Base-by-base conservation (phyloP, 768 basidiomycete species). In the Lactarius sp. region DNA sequence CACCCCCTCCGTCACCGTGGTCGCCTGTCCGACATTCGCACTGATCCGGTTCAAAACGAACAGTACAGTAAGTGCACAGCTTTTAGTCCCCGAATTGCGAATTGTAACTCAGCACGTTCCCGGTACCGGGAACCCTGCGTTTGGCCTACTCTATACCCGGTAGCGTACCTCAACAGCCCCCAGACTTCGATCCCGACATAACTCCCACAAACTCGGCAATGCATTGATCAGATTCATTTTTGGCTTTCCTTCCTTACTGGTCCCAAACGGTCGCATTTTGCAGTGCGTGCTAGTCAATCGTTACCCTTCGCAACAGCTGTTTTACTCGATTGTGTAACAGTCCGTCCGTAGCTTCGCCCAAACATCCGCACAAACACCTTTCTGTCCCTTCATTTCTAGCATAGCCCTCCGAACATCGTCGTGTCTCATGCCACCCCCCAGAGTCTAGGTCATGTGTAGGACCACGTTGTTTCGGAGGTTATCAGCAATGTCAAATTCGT, bases 401-500 rank as follows among this genome's bases (percentile, higher is more conserved):
- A 44, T 20, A 37, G 53, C 47, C 37, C 52, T 50, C 49, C 63
- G 63, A 52, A 42, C 63, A 46, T 60, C 59, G 54, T 60, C 64
- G 33, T 56, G 34, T 65, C 59, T 51, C 63, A 64, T 53, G 41
- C 46, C 31, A 34, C 27, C 52, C 42, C 41, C 51, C 42, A 22
- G 46, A 44, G 6, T 47, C 62, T 20, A 42, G 55, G 39, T 59
- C 58, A 59, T 59, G 57, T 10, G 46, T 52, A 49, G 39, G 37
- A 16, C 57, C 62, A 59, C 62, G 50, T 59, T 64, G 52, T 59
- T 53, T 53, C 62, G 62, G 62, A 64, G 46, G 62, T 52, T 56
- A 31, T 56, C 59, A 56, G 6, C 41, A 49, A 56, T 60, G 64
- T 65, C 64, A 65, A 60, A 65, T 65, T 65, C 54, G 36, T 60